Percentiles rank a stretch among this genome's conserved stretches.
Conservation (phyloP, 139 green algal species). For the Coelastrella sp. region DNA sequence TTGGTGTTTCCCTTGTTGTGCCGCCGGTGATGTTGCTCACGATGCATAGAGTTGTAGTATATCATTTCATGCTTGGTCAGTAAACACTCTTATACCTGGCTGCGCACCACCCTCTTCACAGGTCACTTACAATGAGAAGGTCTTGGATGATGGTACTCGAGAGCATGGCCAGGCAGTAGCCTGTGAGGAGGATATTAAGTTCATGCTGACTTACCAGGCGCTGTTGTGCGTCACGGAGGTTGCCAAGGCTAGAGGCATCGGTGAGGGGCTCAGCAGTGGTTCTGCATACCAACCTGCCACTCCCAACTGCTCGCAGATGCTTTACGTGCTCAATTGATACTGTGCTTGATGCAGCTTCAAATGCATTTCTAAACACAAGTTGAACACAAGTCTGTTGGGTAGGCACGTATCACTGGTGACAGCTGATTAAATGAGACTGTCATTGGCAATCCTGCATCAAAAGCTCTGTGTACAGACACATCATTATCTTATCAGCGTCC, state of each 20-base stretch:
- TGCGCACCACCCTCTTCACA: not conserved
- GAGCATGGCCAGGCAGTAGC: not conserved
- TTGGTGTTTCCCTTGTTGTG: not conserved
- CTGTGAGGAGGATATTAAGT: not conserved
- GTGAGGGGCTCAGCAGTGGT: slow-evolving; percentile 8
- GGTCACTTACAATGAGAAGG: not conserved
- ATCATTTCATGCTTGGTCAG: not conserved
- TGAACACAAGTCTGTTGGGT: too few relatives aligned
- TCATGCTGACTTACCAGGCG: not conserved
- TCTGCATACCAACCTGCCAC: not conserved
- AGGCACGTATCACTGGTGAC: not conserved
- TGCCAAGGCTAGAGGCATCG: not conserved
- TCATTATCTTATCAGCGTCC: not conserved
- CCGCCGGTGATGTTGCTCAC: not conserved
- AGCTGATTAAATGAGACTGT: not conserved
- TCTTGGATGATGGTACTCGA: not conserved
- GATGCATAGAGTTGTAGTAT: not conserved
- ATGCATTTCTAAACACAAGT: not conserved
- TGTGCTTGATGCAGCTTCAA: not conserved
- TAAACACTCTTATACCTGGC: not conserved
- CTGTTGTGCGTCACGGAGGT: not conserved
- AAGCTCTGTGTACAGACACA: not conserved
- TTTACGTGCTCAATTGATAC: not conserved
- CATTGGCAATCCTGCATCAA: not conserved
- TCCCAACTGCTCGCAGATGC: not conserved